Base-by-base conservation (phyloP, 441 rosid genomes). In the Geranium incanum region DNA sequence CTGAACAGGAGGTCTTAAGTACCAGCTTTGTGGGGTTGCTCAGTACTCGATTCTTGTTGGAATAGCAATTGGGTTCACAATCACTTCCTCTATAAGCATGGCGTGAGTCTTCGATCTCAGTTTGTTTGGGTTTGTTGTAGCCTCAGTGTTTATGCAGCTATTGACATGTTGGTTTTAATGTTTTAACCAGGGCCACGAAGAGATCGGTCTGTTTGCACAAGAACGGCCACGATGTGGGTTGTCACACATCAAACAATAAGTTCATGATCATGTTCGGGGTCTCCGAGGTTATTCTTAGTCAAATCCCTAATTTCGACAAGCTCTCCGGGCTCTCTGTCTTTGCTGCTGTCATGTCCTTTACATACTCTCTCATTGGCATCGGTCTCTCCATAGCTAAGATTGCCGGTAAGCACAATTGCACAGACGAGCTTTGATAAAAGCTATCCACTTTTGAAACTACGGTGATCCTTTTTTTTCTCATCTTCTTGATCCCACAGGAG, bases 21-120 rank as follows among this genome's bases (percentile, higher is more conserved):
- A 55, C 62, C 18, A 72, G 76, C 81, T 93, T 0, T 93, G 98
- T 71, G 96, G 96, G n/a, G 67, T 87, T 79, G 95, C 97, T 72
- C 97, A 93, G 73, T 89, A 86, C 70, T 85, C 74, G 12, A 93
- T 86, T 78, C 79, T 93, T 8, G 23, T 89, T 21, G 98, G 98
- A 43, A 63, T 87, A 66, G 86, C 94, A 1, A 66, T 93, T 60
- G 97, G 98, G 36, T 93, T 91, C 79, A 90, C 96, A n/a, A 93
- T 93, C 75, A 93, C 98, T 45, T 91, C 93, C 7, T 93, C 98
- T 16, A 91, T 93, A 36, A 93, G 98, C 79, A 88, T 93, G 89
- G 96, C 89, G 98, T 93, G 84, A 87, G 16, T n/a, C 18, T 52
- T 16, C 11, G 13, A 6, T 45, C 55, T 45, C 55, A 52, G 43